Base-by-base conservation (phyloP, 2,329 filamentous ascomycete genomes). In the Nectriaceae sp. region DNA sequence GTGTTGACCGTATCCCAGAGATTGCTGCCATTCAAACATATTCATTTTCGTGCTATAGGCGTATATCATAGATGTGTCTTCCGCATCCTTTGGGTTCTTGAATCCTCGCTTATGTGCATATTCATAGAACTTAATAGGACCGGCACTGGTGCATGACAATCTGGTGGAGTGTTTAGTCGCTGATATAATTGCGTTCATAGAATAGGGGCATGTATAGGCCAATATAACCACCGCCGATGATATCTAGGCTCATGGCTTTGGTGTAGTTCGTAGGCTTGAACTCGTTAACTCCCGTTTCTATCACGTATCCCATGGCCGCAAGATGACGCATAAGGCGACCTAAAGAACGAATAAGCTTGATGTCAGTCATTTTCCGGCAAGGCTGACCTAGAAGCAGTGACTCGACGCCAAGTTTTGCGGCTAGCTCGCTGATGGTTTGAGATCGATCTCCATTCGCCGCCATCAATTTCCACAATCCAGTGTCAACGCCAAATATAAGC, bases 251-350 rank as follows among this genome's bases (percentile, higher is more conserved):
- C 43, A 74, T 51, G 0, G 68, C 63, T 36, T 60, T 69, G 37
- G 64, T 61, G 46, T 71, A 74, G 56, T 69, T 72, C 46, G 68
- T 74, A 0, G 65, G 58, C 52, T 57, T 54, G 54, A 73, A 75
- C 21, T 65, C 61, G 37, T 74, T 68, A 0, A 49, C 42, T 0
- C 57, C 67, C 1, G 62, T 61, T 49, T 74, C 70, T 1, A 57
- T 55, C 39, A 75, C 56, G 49, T 73, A 70, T 1, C 71, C 71
- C 66, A 73, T 71, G 1, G 70, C 65, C 1, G 57, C 62, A 1
- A 74, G 50, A 46, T 74, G 71, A 13, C 66, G 58, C 56, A 74
- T 57, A 24, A 74, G 52, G 8, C 69, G 68, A 3, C 64, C 56
- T 20, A 62, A 6, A 16, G 8, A 6, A 29, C 13, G 24, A 10